Evolutionary conservation across 2,329 filamentous ascomycete species (phyloP).

Genomic region (Clonostachys chloroleuca): DNA sequence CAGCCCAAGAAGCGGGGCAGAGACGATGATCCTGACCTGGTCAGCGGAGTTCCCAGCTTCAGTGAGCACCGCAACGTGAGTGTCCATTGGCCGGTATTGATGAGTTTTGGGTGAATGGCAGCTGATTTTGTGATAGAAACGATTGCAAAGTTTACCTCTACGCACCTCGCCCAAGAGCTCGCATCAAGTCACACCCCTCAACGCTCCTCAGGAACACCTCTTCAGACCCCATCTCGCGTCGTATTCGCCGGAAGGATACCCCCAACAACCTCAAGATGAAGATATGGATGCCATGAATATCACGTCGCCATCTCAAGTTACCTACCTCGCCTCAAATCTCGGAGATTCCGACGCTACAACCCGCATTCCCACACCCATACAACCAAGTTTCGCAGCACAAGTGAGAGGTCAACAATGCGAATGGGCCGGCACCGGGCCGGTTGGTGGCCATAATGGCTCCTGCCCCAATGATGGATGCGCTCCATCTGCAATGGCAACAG

Average conservation of each 20-base stretch:
- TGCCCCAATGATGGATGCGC: conserved; percentile 28
- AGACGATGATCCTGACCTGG: conserved; percentile 39
- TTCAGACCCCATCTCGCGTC: conserved; percentile 21
- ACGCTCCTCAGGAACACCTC: conserved; percentile 29
- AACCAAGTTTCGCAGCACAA: conserved; percentile 51
- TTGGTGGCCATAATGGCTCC: conserved; percentile 26
- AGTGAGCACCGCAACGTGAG: conserved; percentile 46
- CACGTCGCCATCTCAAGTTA: neutral
- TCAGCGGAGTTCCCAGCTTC: conserved; percentile 32
- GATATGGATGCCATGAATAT: conserved; percentile 34
- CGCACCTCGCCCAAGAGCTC: conserved; percentile 34
- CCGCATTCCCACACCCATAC: conserved; percentile 56
- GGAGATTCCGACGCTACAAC: conserved; percentile 18
- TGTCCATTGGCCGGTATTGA: conserved; percentile 7
- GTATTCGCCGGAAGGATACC: conserved; percentile 14
- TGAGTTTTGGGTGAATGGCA: no score
- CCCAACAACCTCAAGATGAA: conserved; percentile 18
- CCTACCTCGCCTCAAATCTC: neutral
- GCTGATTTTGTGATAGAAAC: conserved; percentile 34
- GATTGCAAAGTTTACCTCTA: conserved; percentile 46
- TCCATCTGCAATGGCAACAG: conserved; percentile 40
- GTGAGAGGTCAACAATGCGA: conserved; percentile 47
- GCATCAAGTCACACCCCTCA: conserved; percentile 30
- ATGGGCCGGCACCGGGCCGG: conserved; percentile 14
- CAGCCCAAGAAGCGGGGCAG: conserved; percentile 36